Conservation (phyloP, 257 asterid genomes). For the Nicotiana otophora region DNA sequence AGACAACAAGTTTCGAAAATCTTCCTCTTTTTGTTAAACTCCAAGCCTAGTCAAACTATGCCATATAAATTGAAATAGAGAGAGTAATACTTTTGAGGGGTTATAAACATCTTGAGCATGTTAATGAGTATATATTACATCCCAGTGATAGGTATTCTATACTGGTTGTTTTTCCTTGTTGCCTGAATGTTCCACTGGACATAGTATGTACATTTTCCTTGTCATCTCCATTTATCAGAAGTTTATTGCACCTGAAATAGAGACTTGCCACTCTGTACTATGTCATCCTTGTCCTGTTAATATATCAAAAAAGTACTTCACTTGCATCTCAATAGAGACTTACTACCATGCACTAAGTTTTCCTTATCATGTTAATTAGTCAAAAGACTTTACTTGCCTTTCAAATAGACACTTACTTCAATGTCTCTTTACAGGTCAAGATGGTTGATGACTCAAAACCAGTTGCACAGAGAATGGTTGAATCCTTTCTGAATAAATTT, state of each 20-base stretch:
- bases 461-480: slow-evolving; percentile 48
- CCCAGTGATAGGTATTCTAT: not conserved
- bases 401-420: not conserved
- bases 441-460: slow-evolving; percentile 75
- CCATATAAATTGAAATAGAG: too few relatives aligned
- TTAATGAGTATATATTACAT: not conserved
- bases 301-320: not conserved
- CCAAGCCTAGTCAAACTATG: too few relatives aligned
- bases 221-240: not conserved
- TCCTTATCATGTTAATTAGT: not conserved
- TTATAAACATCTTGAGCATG: not conserved
- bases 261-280: not conserved
- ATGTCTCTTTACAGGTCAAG: slow-evolving; percentile 48
- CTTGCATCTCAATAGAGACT: not conserved
- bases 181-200: not conserved
- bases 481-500: slow-evolving; percentile 71
- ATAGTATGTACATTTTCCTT: not conserved
- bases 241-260: not conserved
- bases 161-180: not conserved
- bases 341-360: not conserved
- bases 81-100: not conserved
- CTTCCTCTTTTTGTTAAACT: too few relatives aligned
- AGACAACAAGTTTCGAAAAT: too few relatives aligned
- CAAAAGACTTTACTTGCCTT: not conserved
- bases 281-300: not conserved